phyloP scores from a whole-genome alignment of 495 filamentous ascomycete genomes.

The Neurospora tetraspora region DNA sequence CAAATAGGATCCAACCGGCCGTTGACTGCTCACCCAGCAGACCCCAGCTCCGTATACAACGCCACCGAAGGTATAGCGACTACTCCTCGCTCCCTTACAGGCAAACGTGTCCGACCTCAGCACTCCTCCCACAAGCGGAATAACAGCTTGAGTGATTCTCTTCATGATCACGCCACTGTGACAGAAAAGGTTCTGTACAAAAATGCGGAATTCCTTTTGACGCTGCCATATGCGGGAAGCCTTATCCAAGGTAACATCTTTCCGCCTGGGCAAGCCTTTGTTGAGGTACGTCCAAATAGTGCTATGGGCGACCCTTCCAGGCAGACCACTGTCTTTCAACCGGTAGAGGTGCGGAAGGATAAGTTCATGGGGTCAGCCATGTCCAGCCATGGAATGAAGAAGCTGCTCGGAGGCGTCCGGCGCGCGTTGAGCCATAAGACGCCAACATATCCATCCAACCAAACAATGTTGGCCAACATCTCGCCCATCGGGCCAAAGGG shows the following conservation, averaged over 20 bases:
- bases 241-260: conserved; percentile 75
- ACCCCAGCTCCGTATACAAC: conserved; percentile 38
- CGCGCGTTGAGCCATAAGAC: conserved; percentile 71
- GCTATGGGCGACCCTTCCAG: conserved; percentile 28
- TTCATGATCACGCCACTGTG: conserved; percentile 57
- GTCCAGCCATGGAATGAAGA: conserved; percentile 63
- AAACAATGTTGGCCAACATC: conserved; percentile 38
- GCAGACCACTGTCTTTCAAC: conserved; percentile 40
- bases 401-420: conserved; percentile 76
- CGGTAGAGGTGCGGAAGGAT: conserved; percentile 25
- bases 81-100: conserved; percentile 42
- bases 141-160: conserved; percentile 67
- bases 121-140: conserved; percentile 40
- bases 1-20: conserved; percentile 32
- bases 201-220: conserved; percentile 48
- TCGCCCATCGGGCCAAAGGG: conserved; percentile 41
- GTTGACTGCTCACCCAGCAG: conserved; percentile 56
- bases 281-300: conserved; percentile 55
- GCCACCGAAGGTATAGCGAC: conserved; percentile 36
- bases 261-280: conserved; percentile 65
- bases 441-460: conserved; percentile 18
- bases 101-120: conserved; percentile 38
- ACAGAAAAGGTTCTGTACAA: conserved; percentile 39
- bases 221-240: conserved; percentile 64
- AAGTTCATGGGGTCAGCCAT: conserved; percentile 38